Percentiles rank a stretch among this genome's conserved stretches.
phyloP scores from a whole-genome alignment of 129 eudicot species.

The Dittrichia graveolens region DNA sequence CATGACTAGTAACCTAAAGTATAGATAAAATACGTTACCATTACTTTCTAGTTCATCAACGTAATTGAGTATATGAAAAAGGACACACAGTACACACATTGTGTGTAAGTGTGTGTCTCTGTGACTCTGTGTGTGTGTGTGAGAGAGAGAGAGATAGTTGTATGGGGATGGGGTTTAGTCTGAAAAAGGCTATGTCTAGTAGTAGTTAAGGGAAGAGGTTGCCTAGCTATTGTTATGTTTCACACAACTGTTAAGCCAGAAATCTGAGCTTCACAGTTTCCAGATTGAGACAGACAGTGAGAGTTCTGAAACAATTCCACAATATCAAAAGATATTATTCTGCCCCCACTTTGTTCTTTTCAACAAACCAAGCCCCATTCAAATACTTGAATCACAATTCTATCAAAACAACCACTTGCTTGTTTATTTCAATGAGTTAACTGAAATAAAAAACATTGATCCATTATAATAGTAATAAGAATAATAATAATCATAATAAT shows the following conservation, averaged over 20 bases:
- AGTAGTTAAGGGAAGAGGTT: slow-evolving; percentile 35
- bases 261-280: slow-evolving; percentile 48
- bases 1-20: neutral
- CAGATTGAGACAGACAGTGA: slow-evolving; percentile 47
- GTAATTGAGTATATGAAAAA: neutral
- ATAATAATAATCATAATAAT: no score
- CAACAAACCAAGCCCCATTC: neutral
- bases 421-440: slow-evolving; percentile 1
- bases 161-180: slow-evolving; percentile 36
- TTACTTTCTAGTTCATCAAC: no score
- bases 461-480: neutral
- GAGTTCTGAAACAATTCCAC: slow-evolving; percentile 47
- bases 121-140: no score
- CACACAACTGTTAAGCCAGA: slow-evolving; percentile 33
- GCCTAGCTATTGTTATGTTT: slow-evolving; percentile 39
- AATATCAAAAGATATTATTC: slow-evolving; percentile 31
- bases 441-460: neutral
- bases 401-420: neutral
- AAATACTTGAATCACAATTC: neutral
- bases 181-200: slow-evolving; percentile 35
- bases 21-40: neutral
- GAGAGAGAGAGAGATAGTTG: slow-evolving; percentile 2
- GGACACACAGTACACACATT: neutral
- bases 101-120: neutral
- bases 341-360: slow-evolving; percentile 13